Base-by-base conservation (phyloP, 805 yeast genomes). In the Yamadazyma philogaea region DNA sequence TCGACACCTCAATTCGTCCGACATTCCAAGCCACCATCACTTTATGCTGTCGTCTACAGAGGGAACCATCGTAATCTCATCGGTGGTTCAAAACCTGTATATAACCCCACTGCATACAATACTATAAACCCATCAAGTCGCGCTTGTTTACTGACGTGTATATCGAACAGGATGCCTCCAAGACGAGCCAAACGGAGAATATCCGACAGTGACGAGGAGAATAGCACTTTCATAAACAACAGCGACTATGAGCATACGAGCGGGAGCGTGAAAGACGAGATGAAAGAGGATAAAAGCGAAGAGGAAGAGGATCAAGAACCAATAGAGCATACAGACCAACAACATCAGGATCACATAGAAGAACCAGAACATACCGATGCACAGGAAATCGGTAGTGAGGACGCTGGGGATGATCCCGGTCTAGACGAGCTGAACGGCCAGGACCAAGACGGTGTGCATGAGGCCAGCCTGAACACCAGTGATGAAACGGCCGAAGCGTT, bases 221-320 rank as follows among this genome's bases (percentile, higher is more conserved):
- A 33, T 19, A 24, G 19, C 18, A 58, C 71, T 1, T 70, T 70
- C 42, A 55, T 70, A 32, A 70, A 70, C 45, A 70, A 70, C 44
- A 68, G 73, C 45, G 75, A 70, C 40, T 61, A 59, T 38, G 10
- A 19, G 26, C 6, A n/a, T 14, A 11, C 33, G n/a, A n/a, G 16
- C 3, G 33, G n/a, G 15, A 7, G 14, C 17, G 33, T 7, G 12
- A 24, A 24, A 5, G 10, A 24, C 28, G 28, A 4, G 28, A 11
- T 24, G 8, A 7, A 5, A 24, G n/a, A 24, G 8, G 28, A 5
- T 24, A 4, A 5, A 24, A n/a, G 28, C 10, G 8, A 24, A 4
- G 28, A 7, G n/a, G 26, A 22, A 22, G 10, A 22, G 10, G 10
- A 22, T 22, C 26, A 22, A 22, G 26, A 22, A 22, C 8, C 26